Conservation (phyloP, 306 rosid species). For the Astragalus glycyphyllos region DNA sequence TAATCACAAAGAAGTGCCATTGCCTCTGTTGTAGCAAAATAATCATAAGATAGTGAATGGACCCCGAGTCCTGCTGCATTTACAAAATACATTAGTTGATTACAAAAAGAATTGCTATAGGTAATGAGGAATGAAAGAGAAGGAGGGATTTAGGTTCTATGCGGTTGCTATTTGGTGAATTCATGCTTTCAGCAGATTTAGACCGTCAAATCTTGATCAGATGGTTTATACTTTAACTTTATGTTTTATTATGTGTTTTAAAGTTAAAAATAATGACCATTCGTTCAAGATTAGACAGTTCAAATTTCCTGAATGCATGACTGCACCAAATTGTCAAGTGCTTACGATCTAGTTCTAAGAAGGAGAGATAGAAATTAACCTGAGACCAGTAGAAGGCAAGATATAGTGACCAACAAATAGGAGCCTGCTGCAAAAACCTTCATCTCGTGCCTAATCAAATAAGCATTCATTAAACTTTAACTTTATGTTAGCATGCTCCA, state of each 20-base stretch:
- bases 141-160: too few relatives aligned
- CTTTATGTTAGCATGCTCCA: not conserved
- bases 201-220: too few relatives aligned
- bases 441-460: slow-evolving; percentile 46
- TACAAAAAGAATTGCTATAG: not conserved
- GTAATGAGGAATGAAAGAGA: not conserved
- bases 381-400: slow-evolving; percentile 48
- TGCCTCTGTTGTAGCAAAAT: slow-evolving; percentile 71
- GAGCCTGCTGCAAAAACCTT: slow-evolving; percentile 42
- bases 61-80: slow-evolving; percentile 68
- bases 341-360: not conserved
- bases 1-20: slow-evolving; percentile 24
- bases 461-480: slow-evolving; percentile 17
- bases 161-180: too few relatives aligned
- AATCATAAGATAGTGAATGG: slow-evolving; percentile 57
- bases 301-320: too few relatives aligned
- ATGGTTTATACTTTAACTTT: too few relatives aligned
- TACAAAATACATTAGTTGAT: slow-evolving; percentile 15
- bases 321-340: too few relatives aligned
- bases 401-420: slow-evolving; percentile 38
- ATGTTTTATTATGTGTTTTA: too few relatives aligned
- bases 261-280: too few relatives aligned
- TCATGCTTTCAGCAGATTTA: too few relatives aligned
- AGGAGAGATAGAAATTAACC: slow-evolving; percentile 48
- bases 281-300: too few relatives aligned